A percentile compares a stretch with the other conserved stretches of the same genome.
These are phyloP conservation scores for Cenchrus fungigraminus DNA, from an alignment of 176 grass and related monocot genomes.

Conservation along the genomic window DNA sequence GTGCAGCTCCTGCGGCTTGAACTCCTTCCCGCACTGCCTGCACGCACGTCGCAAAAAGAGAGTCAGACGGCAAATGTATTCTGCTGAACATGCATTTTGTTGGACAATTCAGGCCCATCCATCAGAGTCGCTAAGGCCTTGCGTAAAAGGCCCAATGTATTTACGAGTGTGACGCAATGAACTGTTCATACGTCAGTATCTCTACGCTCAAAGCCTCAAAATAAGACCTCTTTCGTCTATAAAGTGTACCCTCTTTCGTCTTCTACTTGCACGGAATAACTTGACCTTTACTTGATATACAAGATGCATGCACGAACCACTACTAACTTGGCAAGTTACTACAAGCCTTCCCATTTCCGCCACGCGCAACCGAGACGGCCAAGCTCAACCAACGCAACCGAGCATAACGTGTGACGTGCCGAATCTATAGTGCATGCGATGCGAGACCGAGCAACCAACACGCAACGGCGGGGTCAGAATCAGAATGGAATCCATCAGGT, in stretches of 20 bases:
- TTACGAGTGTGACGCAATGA: neutral
- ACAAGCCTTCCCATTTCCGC: neutral
- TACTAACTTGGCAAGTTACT: neutral
- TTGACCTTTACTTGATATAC: neutral
- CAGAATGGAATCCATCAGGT: neutral
- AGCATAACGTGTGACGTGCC: neutral
- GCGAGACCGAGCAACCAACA: neutral
- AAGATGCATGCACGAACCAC: constrained; percentile 1
- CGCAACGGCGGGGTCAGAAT: neutral
- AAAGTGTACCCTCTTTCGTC: neutral
- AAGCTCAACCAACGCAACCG: neutral
- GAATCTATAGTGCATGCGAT: neutral
- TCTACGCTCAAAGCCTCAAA: neutral
- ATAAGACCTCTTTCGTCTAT: neutral
- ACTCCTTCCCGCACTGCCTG: constrained; percentile 71
- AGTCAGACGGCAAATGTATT: neutral
- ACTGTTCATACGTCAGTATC: neutral
- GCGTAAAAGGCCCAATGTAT: neutral
- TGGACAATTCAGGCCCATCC: neutral
- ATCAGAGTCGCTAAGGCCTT: neutral
- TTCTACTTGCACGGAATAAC: constrained; percentile 12
- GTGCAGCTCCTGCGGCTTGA: constrained; percentile 69
- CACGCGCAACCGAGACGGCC: neutral
- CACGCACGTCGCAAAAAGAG: neutral
- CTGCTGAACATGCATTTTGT: neutral